These are phyloP conservation scores for Platanus orientalis DNA, from an alignment of 164 flowering plant species.

Conservation along the genomic window DNA sequence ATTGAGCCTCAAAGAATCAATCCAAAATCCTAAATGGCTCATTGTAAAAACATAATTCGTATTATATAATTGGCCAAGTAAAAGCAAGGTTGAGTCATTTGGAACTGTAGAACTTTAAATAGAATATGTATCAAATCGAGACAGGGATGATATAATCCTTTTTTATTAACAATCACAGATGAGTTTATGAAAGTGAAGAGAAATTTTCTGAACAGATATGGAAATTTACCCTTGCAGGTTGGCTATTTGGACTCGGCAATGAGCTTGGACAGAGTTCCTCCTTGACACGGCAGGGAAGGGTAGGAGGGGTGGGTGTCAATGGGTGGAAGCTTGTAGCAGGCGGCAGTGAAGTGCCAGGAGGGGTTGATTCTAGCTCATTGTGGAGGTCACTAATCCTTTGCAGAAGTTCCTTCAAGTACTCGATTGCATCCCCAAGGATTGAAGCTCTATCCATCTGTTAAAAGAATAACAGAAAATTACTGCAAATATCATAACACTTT, in stretches of 20 bases:
- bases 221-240: constrained; percentile 52
- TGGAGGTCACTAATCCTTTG: constrained; percentile 59
- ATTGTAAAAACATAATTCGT: too few species aligned
- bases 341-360: constrained; percentile 38
- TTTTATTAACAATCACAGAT: not conserved
- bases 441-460: constrained; percentile 78
- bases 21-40: too few species aligned
- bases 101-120: too few species aligned
- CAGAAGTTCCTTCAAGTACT: constrained; percentile 64
- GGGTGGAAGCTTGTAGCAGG: constrained; percentile 42
- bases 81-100: too few species aligned
- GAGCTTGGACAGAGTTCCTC: constrained; percentile 56
- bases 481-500: not conserved
- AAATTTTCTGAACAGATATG: not conserved
- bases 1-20: too few species aligned
- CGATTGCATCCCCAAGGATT: constrained; percentile 74
- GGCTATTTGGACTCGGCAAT: constrained; percentile 49
- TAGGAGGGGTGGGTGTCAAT: constrained; percentile 44
- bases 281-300: constrained; percentile 56
- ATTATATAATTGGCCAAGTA: too few species aligned
- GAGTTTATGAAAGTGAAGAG: not conserved
- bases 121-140: not conserved
- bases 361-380: constrained; percentile 54
- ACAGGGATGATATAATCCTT: not conserved
- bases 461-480: not conserved